Percentiles rank a stretch among this genome's conserved stretches.
phyloP scores from a whole-genome alignment of 768 basidiomycete genomes.

The Lactarius quietus region DNA sequence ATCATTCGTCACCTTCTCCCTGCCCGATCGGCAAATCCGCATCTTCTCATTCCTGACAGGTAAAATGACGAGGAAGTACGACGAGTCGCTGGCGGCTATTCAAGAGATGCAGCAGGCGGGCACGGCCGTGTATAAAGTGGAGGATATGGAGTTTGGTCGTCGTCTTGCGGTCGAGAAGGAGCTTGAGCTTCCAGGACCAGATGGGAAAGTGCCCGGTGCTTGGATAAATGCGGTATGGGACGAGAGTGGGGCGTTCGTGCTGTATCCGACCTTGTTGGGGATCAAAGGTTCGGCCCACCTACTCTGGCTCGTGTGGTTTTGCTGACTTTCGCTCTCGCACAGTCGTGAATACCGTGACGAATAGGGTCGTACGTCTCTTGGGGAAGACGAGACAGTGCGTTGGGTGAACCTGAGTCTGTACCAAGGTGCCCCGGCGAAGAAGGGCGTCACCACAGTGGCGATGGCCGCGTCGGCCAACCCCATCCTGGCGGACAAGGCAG shows the following conservation, averaged over 20 bases:
- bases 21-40: slow-evolving; percentile 91
- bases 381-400: slow-evolving; percentile 94
- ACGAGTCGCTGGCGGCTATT: slow-evolving; percentile 87
- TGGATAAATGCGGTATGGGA: slow-evolving; percentile 97
- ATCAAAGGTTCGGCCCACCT: slow-evolving; percentile 69
- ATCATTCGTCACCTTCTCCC: slow-evolving; percentile 89
- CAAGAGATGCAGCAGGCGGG: slow-evolving; percentile 99
- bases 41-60: slow-evolving; percentile 90
- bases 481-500: slow-evolving; percentile 79
- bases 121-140: slow-evolving; percentile 85
- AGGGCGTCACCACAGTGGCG: slow-evolving; percentile 78
- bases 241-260: slow-evolving; percentile 90
- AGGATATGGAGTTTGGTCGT: slow-evolving; percentile 99
- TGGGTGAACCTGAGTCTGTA: slow-evolving; percentile 88
- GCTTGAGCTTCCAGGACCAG: slow-evolving; percentile 76
- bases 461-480: slow-evolving; percentile 98
- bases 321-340: background rate
- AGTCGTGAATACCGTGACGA: slow-evolving; percentile 96
- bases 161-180: slow-evolving; percentile 92
- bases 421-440: slow-evolving; percentile 91
- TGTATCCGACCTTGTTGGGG: slow-evolving; percentile 92
- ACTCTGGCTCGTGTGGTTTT: background rate
- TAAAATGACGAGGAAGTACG: slow-evolving; percentile 89
- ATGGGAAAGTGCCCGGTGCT: slow-evolving; percentile 65
- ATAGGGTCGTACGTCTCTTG: slow-evolving; percentile 80